phyloP scores from a whole-genome alignment of 139 green algal species.

The Volvox reticuliferus region DNA sequence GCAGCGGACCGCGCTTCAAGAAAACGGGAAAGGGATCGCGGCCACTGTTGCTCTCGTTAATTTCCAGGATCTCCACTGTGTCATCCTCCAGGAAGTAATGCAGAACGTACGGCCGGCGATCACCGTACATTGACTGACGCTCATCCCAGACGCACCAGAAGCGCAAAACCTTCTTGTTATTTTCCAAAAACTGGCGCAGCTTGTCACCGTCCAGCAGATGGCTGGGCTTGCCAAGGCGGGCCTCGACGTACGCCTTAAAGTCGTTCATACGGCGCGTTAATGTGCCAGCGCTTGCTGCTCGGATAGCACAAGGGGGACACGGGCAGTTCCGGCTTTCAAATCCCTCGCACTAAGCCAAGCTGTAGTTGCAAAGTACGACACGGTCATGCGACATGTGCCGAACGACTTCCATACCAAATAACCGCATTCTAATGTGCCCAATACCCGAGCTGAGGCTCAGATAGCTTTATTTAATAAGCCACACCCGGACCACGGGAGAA shows the following conservation, averaged over 20 bases:
- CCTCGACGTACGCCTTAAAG: conserved; percentile 83
- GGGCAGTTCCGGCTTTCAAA: background rate
- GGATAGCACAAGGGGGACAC: background rate
- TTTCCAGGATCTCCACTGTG: conserved; percentile 94
- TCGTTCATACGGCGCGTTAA: conserved; percentile 64
- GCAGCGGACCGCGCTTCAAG: conserved; percentile 83
- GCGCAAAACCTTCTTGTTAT: conserved; percentile 72
- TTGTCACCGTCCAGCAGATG: conserved; percentile 77
- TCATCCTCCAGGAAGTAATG: conserved; percentile 96
- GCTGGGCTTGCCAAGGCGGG: conserved; percentile 79
- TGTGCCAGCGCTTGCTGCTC: conserved; percentile 3
- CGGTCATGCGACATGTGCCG: too few species aligned
- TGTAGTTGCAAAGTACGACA: too few species aligned
- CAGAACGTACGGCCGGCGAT: conserved; percentile 88
- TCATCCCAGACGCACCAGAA: conserved; percentile 92
- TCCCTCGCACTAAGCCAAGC: too few species aligned
- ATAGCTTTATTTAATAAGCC: too few species aligned
- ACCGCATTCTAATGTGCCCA: too few species aligned
- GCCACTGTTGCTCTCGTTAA: conserved; percentile 85
- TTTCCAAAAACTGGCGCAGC: conserved; percentile 84
- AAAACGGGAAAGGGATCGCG: conserved; percentile 90
- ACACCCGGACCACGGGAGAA: too few species aligned
- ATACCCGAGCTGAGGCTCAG: too few species aligned
- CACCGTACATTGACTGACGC: conserved; percentile 80
- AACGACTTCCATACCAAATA: too few species aligned